phyloP scores from a whole-genome alignment of 306 rosid species.

The Oemleria cerasiformis region DNA sequence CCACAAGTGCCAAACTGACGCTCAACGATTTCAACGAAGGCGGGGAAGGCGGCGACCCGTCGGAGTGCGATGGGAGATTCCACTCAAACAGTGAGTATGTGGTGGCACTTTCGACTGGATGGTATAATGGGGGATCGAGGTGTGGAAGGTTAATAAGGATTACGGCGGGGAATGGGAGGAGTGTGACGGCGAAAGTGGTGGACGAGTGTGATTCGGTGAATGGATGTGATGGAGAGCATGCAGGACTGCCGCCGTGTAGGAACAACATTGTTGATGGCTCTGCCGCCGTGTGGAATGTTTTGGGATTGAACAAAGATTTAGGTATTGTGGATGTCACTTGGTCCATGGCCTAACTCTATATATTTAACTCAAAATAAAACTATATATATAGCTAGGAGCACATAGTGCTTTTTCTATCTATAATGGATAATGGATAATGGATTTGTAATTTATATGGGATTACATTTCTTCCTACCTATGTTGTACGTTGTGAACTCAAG shows the following conservation, averaged over 20 bases:
- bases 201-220: neutral
- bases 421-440: no score
- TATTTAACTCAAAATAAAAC: no score
- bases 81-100: slow-evolving; percentile 29
- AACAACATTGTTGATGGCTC: neutral
- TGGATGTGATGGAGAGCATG: neutral
- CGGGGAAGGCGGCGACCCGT: slow-evolving; percentile 33
- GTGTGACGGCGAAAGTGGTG: neutral
- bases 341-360: neutral
- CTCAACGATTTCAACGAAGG: slow-evolving; percentile 26
- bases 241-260: neutral
- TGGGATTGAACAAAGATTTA: neutral
- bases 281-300: neutral
- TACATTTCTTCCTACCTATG: no score
- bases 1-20: slow-evolving; percentile 35
- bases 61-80: slow-evolving; percentile 31
- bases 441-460: no score
- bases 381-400: no score
- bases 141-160: slow-evolving; percentile 19
- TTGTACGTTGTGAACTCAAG: no score
- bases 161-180: neutral
- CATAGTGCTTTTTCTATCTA: no score
- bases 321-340: neutral
- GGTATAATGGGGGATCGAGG: slow-evolving; percentile 38
- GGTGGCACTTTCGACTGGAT: slow-evolving; percentile 51